phyloP scores from a whole-genome alignment of 2,329 filamentous ascomycete species.

The Colletotrichum cereale region DNA sequence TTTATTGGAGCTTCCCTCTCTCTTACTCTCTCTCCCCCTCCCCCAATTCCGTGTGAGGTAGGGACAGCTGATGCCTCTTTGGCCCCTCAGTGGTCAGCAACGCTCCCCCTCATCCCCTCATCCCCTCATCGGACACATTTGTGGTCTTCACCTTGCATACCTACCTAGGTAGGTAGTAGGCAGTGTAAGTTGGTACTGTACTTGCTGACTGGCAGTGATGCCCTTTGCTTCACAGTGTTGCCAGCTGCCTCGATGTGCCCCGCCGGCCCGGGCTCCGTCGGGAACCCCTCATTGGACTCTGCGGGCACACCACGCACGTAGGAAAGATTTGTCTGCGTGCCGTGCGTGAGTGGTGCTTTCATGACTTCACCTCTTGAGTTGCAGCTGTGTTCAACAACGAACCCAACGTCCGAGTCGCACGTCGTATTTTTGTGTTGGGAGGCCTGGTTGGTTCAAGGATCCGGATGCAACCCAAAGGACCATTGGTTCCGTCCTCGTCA shows the following conservation, averaged over 20 bases:
- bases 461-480: neutral
- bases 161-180: neutral
- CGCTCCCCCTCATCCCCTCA: neutral
- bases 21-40: neutral
- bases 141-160: neutral
- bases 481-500: neutral
- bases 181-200: no score
- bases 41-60: slow-evolving; percentile 7
- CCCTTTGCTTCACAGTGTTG: neutral
- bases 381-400: slow-evolving; percentile 1
- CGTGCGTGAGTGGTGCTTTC: slow-evolving; percentile 22
- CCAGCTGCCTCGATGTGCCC: slow-evolving; percentile 5
- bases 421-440: neutral
- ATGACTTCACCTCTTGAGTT: slow-evolving; percentile 25
- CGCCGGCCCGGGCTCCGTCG: slow-evolving; percentile 4
- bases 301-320: neutral
- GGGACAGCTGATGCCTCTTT: slow-evolving; percentile 5
- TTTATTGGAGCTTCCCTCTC: slow-evolving; percentile 13
- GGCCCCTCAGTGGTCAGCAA: slow-evolving; percentile 7
- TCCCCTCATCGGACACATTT: neutral
- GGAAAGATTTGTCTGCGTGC: slow-evolving; percentile 26
- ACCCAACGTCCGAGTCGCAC: neutral
- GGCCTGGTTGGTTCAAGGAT: slow-evolving; percentile 3
- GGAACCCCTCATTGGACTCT: slow-evolving; percentile 35
- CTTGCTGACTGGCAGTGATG: neutral